phyloP scores from a whole-genome alignment of 2,329 filamentous ascomycete species.

The Amauroascus niger region DNA sequence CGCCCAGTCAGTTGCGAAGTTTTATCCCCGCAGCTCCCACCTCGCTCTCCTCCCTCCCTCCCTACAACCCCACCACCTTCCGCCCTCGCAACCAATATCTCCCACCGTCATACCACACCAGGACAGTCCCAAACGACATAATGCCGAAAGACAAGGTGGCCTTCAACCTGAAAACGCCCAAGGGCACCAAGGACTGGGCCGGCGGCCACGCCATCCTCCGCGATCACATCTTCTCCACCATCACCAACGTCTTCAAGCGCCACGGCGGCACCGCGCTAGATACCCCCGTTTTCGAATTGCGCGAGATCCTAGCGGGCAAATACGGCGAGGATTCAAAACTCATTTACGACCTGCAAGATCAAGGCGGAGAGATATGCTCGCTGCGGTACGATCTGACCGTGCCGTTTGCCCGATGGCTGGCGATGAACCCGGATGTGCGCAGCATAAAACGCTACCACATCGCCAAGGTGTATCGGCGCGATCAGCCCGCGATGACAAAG shows the following conservation, averaged over 20 bases:
- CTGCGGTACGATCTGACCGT: slow-evolving; percentile 82
- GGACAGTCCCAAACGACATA: slow-evolving; percentile 3
- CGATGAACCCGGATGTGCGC: slow-evolving; percentile 75
- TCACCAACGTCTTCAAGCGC: slow-evolving; percentile 70
- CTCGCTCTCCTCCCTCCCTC: background rate
- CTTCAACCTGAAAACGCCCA: slow-evolving; percentile 75
- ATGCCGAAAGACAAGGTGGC: slow-evolving; percentile 33
- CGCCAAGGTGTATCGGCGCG: slow-evolving; percentile 77
- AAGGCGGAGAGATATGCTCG: slow-evolving; percentile 76
- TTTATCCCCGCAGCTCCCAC: slow-evolving; percentile 9
- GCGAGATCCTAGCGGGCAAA: slow-evolving; percentile 78
- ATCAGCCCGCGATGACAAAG: slow-evolving; percentile 78
- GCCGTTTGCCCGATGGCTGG: slow-evolving; percentile 82
- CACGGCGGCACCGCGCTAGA: slow-evolving; percentile 72
- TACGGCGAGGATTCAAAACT: slow-evolving; percentile 89
- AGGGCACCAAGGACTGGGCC: slow-evolving; percentile 83
- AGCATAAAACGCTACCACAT: slow-evolving; percentile 92
- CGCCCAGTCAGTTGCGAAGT: slow-evolving; percentile 1
- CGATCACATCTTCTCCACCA: slow-evolving; percentile 53
- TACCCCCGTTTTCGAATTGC: slow-evolving; percentile 75
- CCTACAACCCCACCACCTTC: background rate
- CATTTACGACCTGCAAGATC: slow-evolving; percentile 81
- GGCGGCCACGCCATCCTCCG: slow-evolving; percentile 70
- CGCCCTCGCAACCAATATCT: slow-evolving; percentile 4
- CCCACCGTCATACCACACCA: background rate